Evolutionary conservation across 2,329 filamentous ascomycete species (phyloP), one percentile per base, ranked within the genome.

Genomic region (Sporothrix protearum): DNA sequence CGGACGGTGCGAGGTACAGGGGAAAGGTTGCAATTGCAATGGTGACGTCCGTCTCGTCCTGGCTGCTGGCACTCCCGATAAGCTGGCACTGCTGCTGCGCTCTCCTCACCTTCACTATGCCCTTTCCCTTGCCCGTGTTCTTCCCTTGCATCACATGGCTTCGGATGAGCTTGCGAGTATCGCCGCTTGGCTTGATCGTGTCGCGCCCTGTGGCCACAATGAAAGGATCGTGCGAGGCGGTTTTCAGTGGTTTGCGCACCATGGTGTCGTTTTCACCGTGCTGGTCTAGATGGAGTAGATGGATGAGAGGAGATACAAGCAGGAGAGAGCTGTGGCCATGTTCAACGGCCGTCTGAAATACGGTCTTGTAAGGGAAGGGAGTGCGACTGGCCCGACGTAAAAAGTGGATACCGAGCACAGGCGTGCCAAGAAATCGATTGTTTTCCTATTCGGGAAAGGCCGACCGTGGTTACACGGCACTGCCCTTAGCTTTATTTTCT

Each of bases 101-200:
- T 4, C 2, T 25, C 22, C 59, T n/a, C 6, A 22, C 16, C 42
- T 66, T 64, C 36, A 14, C 8, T 22, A 4, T 64, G 19, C n/a
- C 33, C n/a, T 45, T 66, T 30, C 63, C 63, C 42, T 70, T 63
- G 22, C 68, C 57, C 16, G 42, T 76, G 70, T 83, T 83, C 73
- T 81, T 83, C 5, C 81, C 82, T 19, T 78, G 77, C 82, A 83
- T 83, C 1, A 83, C 81, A 78, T 81, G 79, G 72, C 79, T 80
- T 63, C 80, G 77, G 74, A 82, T 82, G 51, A 81, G 72, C 74
- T 79, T 80, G 63, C 80, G 78, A 33, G 76, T 76, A 16, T 78
- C 74, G 14, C 77, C 74, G 53, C 80, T 76, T 2, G 76, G 73
- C 61, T 79, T 80, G 36, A 76, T 73, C 14, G 71, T 63, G 33